Conservation (phyloP, 257 asterid species). For the Capsicum pubescens region DNA sequence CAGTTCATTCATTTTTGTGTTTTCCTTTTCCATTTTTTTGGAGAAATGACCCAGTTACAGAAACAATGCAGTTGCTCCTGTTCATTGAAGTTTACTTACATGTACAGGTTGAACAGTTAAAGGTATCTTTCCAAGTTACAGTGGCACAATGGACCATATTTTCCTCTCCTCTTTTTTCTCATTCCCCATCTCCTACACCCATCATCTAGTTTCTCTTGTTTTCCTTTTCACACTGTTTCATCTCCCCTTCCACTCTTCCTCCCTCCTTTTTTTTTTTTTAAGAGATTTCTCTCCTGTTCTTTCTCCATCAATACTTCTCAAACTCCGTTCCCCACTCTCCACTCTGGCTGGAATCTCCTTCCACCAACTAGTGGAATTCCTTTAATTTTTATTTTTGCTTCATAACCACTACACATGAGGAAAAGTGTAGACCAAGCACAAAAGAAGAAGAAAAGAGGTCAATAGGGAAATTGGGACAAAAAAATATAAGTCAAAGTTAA, state of each 20-base stretch:
- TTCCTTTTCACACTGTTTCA: neutral
- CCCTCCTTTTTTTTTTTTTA: neutral
- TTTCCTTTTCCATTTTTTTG: neutral
- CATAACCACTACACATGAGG: neutral
- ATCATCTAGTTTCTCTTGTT: neutral
- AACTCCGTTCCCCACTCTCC: neutral
- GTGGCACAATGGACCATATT: conserved; percentile 4
- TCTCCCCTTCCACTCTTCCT: neutral
- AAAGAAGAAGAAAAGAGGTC: neutral
- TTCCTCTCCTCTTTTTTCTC: conserved; percentile 10
- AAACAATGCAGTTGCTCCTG: neutral
- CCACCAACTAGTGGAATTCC: neutral
- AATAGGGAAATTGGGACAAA: neutral
- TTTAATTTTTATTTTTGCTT: neutral
- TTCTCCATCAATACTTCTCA: neutral
- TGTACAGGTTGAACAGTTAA: neutral
- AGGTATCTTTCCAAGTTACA: neutral
- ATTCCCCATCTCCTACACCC: neutral
- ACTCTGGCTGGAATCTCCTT: neutral
- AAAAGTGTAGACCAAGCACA: neutral
- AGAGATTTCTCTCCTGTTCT: neutral
- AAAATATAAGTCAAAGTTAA: neutral
- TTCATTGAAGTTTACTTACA: neutral
- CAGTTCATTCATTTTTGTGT: neutral
- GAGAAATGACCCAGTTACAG: conserved; percentile 1